Conservation (phyloP, 306 rosid species). For the Sicyos edulis region DNA sequence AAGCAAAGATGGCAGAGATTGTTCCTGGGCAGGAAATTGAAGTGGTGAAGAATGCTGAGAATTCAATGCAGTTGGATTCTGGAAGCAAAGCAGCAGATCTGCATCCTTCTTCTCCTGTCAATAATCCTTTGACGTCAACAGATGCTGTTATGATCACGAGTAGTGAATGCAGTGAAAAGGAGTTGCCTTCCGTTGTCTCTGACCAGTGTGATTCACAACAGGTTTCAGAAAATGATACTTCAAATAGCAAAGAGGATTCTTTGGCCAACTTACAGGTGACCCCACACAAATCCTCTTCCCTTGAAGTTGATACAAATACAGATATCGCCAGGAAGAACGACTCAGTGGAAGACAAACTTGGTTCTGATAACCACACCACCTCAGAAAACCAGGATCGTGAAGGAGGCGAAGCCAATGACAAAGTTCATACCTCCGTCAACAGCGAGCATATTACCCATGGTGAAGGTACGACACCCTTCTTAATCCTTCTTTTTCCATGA, state of each 20-base stretch:
- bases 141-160: slow-evolving; percentile 10
- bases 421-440: slow-evolving; percentile 25
- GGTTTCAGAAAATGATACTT: slow-evolving; percentile 25
- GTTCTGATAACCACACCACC: slow-evolving; percentile 8
- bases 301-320: slow-evolving; percentile 20
- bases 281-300: slow-evolving; percentile 9
- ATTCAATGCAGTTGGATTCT: slow-evolving; percentile 7
- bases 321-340: neutral
- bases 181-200: slow-evolving; percentile 22
- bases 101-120: slow-evolving; percentile 38
- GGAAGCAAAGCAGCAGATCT: slow-evolving; percentile 28
- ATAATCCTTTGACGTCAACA: slow-evolving; percentile 22
- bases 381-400: slow-evolving; percentile 9
- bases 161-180: slow-evolving; percentile 21
- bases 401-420: slow-evolving; percentile 12
- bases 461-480: slow-evolving; percentile 40
- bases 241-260: slow-evolving; percentile 21
- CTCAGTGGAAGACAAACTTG: neutral
- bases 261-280: slow-evolving; percentile 18
- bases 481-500: slow-evolving; percentile 4
- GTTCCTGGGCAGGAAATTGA: slow-evolving; percentile 26
- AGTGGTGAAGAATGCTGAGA: slow-evolving; percentile 24
- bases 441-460: slow-evolving; percentile 29
- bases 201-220: slow-evolving; percentile 28
- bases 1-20: slow-evolving; percentile 21